Conservation (phyloP, 176 grass and related monocot species). For the Oryza punctata region DNA sequence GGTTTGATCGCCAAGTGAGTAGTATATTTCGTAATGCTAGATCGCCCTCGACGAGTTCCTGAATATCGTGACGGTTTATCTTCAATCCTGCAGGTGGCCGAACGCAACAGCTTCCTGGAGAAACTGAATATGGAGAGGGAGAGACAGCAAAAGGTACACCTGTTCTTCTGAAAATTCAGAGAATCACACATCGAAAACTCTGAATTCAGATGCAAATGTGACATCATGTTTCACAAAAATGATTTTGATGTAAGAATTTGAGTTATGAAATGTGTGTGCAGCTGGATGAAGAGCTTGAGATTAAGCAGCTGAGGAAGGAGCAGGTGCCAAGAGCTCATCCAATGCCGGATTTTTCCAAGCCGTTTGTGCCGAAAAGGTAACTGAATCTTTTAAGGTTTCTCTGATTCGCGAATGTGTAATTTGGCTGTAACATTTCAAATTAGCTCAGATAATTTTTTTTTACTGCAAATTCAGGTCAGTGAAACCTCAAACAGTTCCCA, state of each 20-base stretch:
- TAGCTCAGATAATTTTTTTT: background rate
- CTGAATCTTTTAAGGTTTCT: background rate
- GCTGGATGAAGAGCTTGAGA: constrained; percentile 56
- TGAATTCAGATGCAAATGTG: background rate
- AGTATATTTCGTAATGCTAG: constrained; percentile 25
- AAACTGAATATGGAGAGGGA: constrained; percentile 62
- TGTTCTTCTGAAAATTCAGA: background rate
- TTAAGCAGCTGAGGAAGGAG: constrained; percentile 66
- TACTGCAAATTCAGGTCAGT: constrained; percentile 51
- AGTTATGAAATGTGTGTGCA: background rate
- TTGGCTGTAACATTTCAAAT: background rate
- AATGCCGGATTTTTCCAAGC: constrained; percentile 79
- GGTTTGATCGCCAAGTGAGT: constrained; percentile 83
- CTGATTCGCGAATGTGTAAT: background rate
- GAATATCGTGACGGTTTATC: background rate
- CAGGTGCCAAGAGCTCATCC: constrained; percentile 72
- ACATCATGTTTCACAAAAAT: background rate
- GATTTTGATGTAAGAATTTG: background rate
- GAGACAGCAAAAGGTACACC: constrained; percentile 58
- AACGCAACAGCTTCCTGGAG: constrained; percentile 61
- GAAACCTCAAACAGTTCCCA: constrained; percentile 58
- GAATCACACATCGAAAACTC: background rate
- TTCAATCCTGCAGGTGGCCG: constrained; percentile 49
- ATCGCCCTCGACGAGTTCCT: background rate
- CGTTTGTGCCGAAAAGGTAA: constrained; percentile 78